Base-by-base conservation (phyloP, 2,329 filamentous ascomycete genomes). In the Rhynchosporium secalis region DNA sequence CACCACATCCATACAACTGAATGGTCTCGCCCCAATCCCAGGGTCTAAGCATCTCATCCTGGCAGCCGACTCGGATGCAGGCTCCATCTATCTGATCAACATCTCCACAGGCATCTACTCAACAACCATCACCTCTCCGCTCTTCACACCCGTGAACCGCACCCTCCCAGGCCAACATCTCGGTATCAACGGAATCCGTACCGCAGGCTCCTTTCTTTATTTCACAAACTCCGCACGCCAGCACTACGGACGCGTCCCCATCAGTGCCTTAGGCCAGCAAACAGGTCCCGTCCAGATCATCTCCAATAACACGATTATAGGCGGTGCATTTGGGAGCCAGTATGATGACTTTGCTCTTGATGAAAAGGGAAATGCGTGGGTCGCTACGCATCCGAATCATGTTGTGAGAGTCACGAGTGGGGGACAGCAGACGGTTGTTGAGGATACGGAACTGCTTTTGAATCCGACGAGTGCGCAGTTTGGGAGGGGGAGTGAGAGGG, bases 71-170 rank as follows among this genome's bases (percentile, higher is more conserved):
- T 72, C 72, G 1, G 40, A 64, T 1, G 58, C 49, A 2, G 73
- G 74, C 12, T 51, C 67, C 3, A 62, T 73, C 15, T 73, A 68
- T 64, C 62, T 67, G 43, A 52, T 75, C 31, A 65, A 76, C 46
- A 67, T 69, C 4, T 7, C 40, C 1, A 72, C 70, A 0, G 65
- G 69, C 1, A 31, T 49, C 2, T 67, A 64, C 26, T 33, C 56
- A 0, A 61, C 70, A 20, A 66, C 60, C 3, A 61, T 64, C 28
- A 60, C 63, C 13, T 41, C 62, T 5, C 49, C 64, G 8, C 15
- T 61, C 1, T 48, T 58, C 45, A 38, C 31, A 28, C 60, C 65
- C 49, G 10, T 33, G 12, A 56, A 58, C 7, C 40, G 26, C 5
- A 54, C 48, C 3, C 56, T 48, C 8, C 26, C 49, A 5, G 46